Base-by-base conservation (phyloP, 441 rosid species). In the Daphne laureola region DNA sequence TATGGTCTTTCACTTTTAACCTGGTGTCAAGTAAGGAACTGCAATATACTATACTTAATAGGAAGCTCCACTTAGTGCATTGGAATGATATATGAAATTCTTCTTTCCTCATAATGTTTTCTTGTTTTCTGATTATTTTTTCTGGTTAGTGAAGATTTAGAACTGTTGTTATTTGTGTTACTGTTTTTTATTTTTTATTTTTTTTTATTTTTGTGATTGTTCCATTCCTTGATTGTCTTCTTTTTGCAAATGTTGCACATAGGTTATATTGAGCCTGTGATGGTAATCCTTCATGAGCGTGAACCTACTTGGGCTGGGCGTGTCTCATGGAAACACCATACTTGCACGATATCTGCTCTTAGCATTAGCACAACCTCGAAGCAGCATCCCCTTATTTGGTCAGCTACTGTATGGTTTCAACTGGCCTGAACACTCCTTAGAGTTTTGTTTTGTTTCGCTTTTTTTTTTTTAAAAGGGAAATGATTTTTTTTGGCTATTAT, bases 251-350 rank as follows among this genome's bases (percentile, higher is more conserved):
- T 67, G 40, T 58, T 26, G 59, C 58, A 41, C 68, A 63, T 67
- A 94, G 99, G 95, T 68, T 90, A 90, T 73, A 94, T 94, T 73
- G 98, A 90, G 78, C 99, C 96, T 57, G 94, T 90, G 74, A 75
- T 94, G 87, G 92, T 90, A 70, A 73, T 90, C 71, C 99, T 94
- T 75, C 99, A 94, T 57, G 99, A 90, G 68, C 76, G 71, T 73
- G 98, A 94, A 79, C 92, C 74, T 73, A 90, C 96, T 53, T 90
- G 99, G 96, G 96, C 98, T 35, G 99, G 99, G 54, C 83, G 96
- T 63, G 66, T 86, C 63, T 64, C 92, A 35, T 94, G 95, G 97
- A 94, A 94, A 78, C 87, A 84, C 69, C 99, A 94, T 65, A 86
- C 99, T 64, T 86, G 98, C 82, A 77, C 68, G 83, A 76, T 94